Percentiles rank a stretch among this genome's conserved stretches.
Conservation (phyloP, 2,329 filamentous ascomycete species). For the Coniella vitis region DNA sequence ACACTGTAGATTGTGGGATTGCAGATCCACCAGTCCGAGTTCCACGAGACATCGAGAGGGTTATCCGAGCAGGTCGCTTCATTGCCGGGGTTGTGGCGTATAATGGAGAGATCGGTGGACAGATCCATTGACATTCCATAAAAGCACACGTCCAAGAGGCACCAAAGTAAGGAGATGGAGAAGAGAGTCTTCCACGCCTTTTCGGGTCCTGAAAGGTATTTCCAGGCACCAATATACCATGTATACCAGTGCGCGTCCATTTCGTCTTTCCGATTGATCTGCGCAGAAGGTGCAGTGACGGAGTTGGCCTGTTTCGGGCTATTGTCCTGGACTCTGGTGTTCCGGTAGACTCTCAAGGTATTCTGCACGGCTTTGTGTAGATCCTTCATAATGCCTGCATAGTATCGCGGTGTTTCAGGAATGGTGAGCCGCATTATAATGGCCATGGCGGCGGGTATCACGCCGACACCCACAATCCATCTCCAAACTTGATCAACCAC, state of each 20-base stretch:
- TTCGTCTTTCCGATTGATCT: not conserved
- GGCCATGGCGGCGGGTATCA: slow-evolving; percentile 38
- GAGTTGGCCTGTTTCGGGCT: not conserved
- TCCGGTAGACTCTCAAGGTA: not conserved
- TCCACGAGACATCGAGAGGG: not conserved
- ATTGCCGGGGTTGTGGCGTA: not conserved
- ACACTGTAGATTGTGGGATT: not conserved
- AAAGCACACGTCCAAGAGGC: slow-evolving; percentile 48
- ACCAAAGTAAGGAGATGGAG: slow-evolving; percentile 41
- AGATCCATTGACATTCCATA: slow-evolving; percentile 31
- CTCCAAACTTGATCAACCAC: slow-evolving; percentile 43
- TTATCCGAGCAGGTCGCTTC: not conserved
- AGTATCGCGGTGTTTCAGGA: slow-evolving; percentile 39
- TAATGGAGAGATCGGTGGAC: slow-evolving; percentile 3
- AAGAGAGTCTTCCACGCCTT: slow-evolving; percentile 25
- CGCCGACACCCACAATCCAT: slow-evolving; percentile 41
- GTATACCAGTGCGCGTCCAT: not conserved
- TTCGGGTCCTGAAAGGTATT: slow-evolving; percentile 19
- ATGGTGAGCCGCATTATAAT: slow-evolving; percentile 42
- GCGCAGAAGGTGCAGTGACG: not conserved
- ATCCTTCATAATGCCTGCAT: slow-evolving; percentile 17
- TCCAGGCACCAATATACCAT: slow-evolving; percentile 16
- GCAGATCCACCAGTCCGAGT: slow-evolving; percentile 4
- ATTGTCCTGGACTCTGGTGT: not conserved
- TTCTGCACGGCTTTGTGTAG: slow-evolving; percentile 14